Evolutionary conservation across 345 rosid genomes (phyloP).

Genomic region (Boechera retrofracta): DNA sequence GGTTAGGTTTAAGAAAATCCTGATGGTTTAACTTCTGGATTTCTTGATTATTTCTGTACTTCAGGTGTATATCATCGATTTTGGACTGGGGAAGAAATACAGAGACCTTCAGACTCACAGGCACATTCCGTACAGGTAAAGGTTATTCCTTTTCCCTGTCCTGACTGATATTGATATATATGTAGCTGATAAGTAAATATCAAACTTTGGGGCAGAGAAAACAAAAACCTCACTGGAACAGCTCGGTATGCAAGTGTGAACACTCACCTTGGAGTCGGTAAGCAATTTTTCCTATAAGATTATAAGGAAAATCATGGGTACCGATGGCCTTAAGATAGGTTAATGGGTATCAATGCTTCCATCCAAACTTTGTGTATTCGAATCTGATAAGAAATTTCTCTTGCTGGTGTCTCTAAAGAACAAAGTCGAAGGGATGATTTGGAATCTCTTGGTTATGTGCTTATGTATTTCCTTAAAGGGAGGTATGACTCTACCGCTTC

Average conservation of each 20-base stretch:
- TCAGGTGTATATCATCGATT: conserved; percentile 74
- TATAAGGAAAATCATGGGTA: too few species aligned
- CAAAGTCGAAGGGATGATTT: conserved; percentile 90
- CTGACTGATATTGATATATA: neutral
- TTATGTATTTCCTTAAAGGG: conserved; percentile 81
- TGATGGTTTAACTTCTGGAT: conserved; percentile 7
- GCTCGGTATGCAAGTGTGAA: conserved; percentile 90
- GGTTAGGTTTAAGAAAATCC: neutral
- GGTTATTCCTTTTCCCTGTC: neutral
- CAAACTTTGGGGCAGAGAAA: conserved; percentile 56
- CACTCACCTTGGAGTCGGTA: conserved; percentile 83
- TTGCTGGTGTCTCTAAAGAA: conserved; percentile 51
- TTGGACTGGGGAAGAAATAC: conserved; percentile 80
- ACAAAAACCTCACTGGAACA: conserved; percentile 82
- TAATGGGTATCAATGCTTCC: too few species aligned
- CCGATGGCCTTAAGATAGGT: too few species aligned
- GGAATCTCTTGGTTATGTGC: conserved; percentile 84
- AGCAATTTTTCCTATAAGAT: conserved; percentile 15
- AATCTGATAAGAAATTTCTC: neutral
- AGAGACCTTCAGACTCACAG: conserved; percentile 85
- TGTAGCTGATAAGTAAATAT: neutral
- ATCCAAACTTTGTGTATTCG: neutral
- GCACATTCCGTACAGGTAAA: conserved; percentile 79
- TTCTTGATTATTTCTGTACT: neutral
- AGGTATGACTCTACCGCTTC: conserved; percentile 50